These are phyloP conservation scores for Cyberlindnera euphorbiiphila DNA, from an alignment of 805 yeast species.

Conservation along the genomic window DNA sequence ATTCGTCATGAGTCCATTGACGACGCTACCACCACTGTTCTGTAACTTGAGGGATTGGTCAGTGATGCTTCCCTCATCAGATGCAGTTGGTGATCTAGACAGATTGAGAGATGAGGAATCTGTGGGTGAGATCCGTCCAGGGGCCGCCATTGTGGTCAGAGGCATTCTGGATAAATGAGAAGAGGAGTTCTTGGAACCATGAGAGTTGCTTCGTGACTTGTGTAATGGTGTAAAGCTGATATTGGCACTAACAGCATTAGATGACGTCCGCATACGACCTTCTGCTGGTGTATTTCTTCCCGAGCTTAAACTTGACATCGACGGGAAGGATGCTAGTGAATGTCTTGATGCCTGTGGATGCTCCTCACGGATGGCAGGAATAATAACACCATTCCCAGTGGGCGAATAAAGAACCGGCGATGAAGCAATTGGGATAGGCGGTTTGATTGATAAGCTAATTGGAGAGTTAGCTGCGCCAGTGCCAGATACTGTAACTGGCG, in stretches of 20 bases:
- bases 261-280: slow-evolving; percentile 13
- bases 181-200: slow-evolving; percentile 6
- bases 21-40: not conserved
- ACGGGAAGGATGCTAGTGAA: slow-evolving; percentile 23
- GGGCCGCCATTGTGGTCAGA: slow-evolving; percentile 1
- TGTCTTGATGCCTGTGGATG: slow-evolving; percentile 6
- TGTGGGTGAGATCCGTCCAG: slow-evolving; percentile 10
- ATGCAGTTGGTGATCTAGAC: slow-evolving; percentile 8
- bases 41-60: not conserved
- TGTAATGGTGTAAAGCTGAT: slow-evolving; percentile 11
- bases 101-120: slow-evolving; percentile 2
- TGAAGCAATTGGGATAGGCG: slow-evolving; percentile 19
- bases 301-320: slow-evolving; percentile 22
- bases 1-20: slow-evolving; percentile 7
- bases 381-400: slow-evolving; percentile 11
- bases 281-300: slow-evolving; percentile 15
- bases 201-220: slow-evolving; percentile 17
- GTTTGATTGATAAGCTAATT: slow-evolving; percentile 17
- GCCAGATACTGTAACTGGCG: slow-evolving; percentile 17
- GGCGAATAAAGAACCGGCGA: slow-evolving; percentile 28
- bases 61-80: not conserved
- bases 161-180: not conserved
- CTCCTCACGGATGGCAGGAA: slow-evolving; percentile 21
- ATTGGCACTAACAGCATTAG: slow-evolving; percentile 1
- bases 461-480: slow-evolving; percentile 8